Conservation (phyloP, 345 rosid genomes). For the Carallia brachiata region DNA sequence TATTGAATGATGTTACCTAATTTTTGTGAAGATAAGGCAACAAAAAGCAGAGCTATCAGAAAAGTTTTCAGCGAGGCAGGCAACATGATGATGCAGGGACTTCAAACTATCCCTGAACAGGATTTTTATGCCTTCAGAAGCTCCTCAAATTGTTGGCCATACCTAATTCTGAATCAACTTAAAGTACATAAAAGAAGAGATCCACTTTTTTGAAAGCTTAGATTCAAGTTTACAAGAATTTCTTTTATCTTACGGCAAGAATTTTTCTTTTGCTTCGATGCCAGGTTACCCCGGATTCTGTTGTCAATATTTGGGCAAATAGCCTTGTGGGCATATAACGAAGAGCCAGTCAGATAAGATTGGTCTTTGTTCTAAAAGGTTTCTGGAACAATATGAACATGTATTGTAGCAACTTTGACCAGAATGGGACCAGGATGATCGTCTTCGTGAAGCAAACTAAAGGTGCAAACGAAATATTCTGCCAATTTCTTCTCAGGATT, state of each 20-base stretch:
- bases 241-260: conserved; percentile 28
- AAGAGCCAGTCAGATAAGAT: no score
- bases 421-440: no score
- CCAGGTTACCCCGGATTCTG: conserved; percentile 3
- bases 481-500: no score
- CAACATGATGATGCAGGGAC: conserved; percentile 20
- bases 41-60: conserved; percentile 21
- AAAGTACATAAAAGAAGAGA: background rate
- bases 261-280: background rate
- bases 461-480: no score
- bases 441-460: no score
- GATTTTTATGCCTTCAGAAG: background rate
- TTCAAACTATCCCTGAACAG: background rate
- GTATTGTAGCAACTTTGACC: no score
- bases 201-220: conserved; percentile 36
- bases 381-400: no score
- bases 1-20: conserved; percentile 23
- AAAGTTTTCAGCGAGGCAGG: conserved; percentile 7
- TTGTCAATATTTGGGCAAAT: background rate
- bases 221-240: conserved; percentile 20
- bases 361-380: no score
- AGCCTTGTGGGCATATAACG: no score
- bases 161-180: background rate
- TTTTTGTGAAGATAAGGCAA: conserved; percentile 14
- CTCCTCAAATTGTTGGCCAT: background rate